Base-by-base conservation (phyloP, 2,329 filamentous ascomycete genomes). In the Cordyceps sp. region DNA sequence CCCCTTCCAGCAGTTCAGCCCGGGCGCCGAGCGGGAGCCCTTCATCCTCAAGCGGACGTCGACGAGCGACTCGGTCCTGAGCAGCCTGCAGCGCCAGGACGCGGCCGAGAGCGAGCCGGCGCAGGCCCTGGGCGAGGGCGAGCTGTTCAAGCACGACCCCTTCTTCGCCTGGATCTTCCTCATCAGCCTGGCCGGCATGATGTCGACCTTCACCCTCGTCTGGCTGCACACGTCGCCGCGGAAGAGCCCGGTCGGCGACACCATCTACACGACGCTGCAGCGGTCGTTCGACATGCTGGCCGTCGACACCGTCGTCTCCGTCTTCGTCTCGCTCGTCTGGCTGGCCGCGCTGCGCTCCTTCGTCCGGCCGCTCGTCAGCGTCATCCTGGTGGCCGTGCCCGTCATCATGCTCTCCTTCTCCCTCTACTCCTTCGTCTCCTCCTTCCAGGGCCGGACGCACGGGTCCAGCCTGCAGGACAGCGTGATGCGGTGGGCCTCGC, bases 121-220 rank as follows among this genome's bases (percentile, higher is more conserved):
- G 10, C 49, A 58, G 14, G 62, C 70, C 17, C 59, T 68, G 10
- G 60, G 71, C 5, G 66, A 75, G 26, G 66, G 67, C 31, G 78
- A 86, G 46, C 68, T 80, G 16, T 84, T 84, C 37, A 67, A 70
- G 31, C 84, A 96, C 51, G 90, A 98, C 53, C 66, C 77, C 5
- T 93, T 96, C 57, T 98, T 90, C 66, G 83, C 81, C 4, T 86
- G 83, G 56, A 65, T 94, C 27, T 98, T 86, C 51, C 59, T 93
- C 30, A 90, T 96, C 44, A 75, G 75, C 22, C 59, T 93, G 33
- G 85, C 82, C 29, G 79, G 78, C 25, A 69, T 96, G 47, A 71
- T 96, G 45, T 81, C 88, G 10, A 88, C 85, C 1, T 92, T 85
- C 45, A 75, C 93, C 39, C 66, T 98, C 12, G 79, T 93, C 17